phyloP scores from a whole-genome alignment of 176 grass and related monocot genomes.

The Eleusine indica region DNA sequence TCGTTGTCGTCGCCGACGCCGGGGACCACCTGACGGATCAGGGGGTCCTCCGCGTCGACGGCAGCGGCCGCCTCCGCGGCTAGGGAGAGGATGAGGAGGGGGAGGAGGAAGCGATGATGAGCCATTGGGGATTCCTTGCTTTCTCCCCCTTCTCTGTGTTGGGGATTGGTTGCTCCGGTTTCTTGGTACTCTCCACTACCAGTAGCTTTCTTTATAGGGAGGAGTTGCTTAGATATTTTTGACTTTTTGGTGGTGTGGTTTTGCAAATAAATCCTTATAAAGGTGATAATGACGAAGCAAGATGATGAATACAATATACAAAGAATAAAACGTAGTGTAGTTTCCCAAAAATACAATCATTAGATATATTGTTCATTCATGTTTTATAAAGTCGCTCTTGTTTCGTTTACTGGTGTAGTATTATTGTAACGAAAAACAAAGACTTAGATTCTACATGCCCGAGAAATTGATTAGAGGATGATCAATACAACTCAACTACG shows the following conservation, averaged over 20 bases:
- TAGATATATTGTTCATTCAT: not conserved
- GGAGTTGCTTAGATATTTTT: constrained; percentile 23
- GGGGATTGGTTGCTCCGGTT: constrained; percentile 35
- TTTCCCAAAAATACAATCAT: not conserved
- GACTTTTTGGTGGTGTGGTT: not conserved
- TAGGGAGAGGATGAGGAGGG: constrained; percentile 30
- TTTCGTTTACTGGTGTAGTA: too few species aligned
- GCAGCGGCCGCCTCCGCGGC: not conserved
- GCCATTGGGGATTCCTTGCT: constrained; percentile 44
- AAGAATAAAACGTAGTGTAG: not conserved
- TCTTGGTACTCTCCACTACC: not conserved
- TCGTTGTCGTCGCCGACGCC: constrained; percentile 48
- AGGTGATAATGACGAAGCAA: not conserved
- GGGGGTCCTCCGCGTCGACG: constrained; percentile 38
- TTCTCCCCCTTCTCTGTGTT: constrained; percentile 21
- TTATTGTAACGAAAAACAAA: too few species aligned
- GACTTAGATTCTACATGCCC: too few species aligned
- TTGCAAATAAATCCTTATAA: not conserved
- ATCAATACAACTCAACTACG: not conserved
- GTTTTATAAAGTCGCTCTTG: too few species aligned
- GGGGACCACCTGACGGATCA: constrained; percentile 75
- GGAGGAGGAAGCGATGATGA: constrained; percentile 41
- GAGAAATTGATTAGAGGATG: too few species aligned
- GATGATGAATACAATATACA: not conserved
- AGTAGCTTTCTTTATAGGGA: constrained; percentile 37